Conservation (phyloP, 768 basidiomycete genomes). For the Rossbeevera mucosa region DNA sequence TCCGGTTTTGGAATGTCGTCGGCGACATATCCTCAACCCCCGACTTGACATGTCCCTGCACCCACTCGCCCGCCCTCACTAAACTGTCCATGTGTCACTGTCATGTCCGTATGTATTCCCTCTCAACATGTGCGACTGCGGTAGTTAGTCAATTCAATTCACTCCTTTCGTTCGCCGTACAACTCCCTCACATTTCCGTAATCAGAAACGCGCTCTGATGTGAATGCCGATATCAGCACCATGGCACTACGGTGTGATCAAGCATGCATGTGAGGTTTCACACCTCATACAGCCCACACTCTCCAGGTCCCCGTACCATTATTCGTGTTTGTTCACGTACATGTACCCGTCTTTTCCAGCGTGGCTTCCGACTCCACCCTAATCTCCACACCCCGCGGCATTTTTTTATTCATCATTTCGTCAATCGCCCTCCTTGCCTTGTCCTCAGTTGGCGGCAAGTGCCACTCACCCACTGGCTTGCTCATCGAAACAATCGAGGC, state of each 20-base stretch:
- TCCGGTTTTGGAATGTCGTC: conserved; percentile 21
- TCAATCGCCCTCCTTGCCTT: conserved; percentile 10
- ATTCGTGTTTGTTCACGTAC: conserved; percentile 35
- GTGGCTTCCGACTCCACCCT: conserved; percentile 30
- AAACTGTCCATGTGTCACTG: conserved; percentile 23
- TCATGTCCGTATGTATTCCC: conserved; percentile 21
- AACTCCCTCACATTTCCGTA: conserved; percentile 29
- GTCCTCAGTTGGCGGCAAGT: conserved; percentile 15
- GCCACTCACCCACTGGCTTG: conserved; percentile 4
- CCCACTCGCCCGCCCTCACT: conserved; percentile 13
- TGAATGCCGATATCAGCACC: conserved; percentile 31
- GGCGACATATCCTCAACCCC: conserved; percentile 23
- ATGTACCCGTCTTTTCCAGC: conserved; percentile 27
- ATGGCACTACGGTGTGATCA: conserved; percentile 26
- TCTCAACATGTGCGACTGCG: conserved; percentile 18
- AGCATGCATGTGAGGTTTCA: conserved; percentile 30
- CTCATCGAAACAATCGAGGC: conserved; percentile 10
- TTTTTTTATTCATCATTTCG: conserved; percentile 18
- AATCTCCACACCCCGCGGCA: conserved; percentile 32
- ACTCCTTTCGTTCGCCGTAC: conserved; percentile 22
- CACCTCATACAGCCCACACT: conserved; percentile 30
- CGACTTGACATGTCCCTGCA: conserved; percentile 21
- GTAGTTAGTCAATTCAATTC: conserved; percentile 15
- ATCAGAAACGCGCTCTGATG: conserved; percentile 31
- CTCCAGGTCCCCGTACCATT: conserved; percentile 33